These are phyloP conservation scores for Margaritispora aquatica DNA, from an alignment of 495 filamentous ascomycete genomes.

Conservation along the genomic window DNA sequence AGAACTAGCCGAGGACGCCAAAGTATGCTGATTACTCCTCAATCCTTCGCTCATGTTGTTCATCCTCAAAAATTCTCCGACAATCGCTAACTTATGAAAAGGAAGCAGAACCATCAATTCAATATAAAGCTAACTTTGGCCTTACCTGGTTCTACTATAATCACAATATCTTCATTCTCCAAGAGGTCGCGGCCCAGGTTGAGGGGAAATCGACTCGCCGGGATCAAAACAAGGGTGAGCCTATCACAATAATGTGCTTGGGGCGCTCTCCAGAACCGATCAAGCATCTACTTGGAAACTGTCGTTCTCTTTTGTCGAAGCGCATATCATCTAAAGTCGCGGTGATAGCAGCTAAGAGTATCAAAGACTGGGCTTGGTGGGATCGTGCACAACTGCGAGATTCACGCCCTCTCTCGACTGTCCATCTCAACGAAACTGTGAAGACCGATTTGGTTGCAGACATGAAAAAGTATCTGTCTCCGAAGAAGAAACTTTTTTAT, in stretches of 20 bases:
- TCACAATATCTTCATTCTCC: no score
- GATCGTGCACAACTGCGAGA: conserved; percentile 32
- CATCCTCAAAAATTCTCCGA: no score
- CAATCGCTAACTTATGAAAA: no score
- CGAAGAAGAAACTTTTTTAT: conserved; percentile 63
- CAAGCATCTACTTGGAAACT: conserved; percentile 33
- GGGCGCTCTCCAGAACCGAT: conserved; percentile 41
- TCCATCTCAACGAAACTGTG: conserved; percentile 43
- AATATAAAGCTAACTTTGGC: no score
- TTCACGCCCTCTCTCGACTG: conserved; percentile 40
- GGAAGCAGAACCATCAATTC: no score
- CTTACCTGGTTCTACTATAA: no score
- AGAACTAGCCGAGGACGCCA: no score
- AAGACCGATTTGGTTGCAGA: conserved; percentile 66
- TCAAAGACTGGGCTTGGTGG: conserved; percentile 30
- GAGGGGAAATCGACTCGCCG: no score
- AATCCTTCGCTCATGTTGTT: no score
- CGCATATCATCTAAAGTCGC: conserved; percentile 39
- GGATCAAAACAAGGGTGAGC: conserved; percentile 34
- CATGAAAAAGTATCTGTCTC: conserved; percentile 75
- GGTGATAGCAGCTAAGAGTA: conserved; percentile 32
- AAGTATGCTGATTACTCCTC: no score
- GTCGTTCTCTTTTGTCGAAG: conserved; percentile 38
- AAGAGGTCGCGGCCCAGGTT: no score
- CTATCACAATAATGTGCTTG: conserved; percentile 38